Evolutionary conservation across 495 filamentous ascomycete genomes (phyloP), one percentile per base, ranked within the genome.

Genomic region (Pseudomonodictys pantanalensis): DNA sequence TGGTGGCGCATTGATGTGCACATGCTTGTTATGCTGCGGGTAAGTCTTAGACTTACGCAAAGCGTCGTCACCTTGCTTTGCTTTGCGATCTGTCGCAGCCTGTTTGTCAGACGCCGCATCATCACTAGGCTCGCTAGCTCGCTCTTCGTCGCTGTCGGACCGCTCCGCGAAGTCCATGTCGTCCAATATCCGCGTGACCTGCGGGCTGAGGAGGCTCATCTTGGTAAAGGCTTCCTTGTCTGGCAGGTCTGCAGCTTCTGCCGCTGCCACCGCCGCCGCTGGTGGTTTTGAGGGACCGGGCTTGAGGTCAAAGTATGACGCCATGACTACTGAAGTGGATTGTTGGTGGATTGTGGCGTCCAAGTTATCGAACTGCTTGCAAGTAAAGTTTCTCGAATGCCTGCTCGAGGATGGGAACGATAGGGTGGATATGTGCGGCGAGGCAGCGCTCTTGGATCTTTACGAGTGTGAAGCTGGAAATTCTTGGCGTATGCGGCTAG

Each of bases 231-330:
- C 49, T 44, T 23, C 32, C 4, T 48, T 28, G 4, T 20, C 11
- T 1, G 8, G 35, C 12, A 1, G 12, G 1, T 38, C 29, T n/a
- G 29, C 47, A n/a, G 25, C 3, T 3, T 41, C 25, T 2, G 35
- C 4, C 9, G 41, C 11, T 10, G 24, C 38, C 20, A 29, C 38
- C 12, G 52, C 43, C 9, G 56, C 38, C 24, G 47, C 46, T 46
- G 43, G n/a, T n/a, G n/a, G n/a, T n/a, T n/a, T 52, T 44, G 56
- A 60, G n/a, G 33, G 17, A 3, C 4, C 22, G 35, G 56, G 26
- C 29, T 60, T 20, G n/a, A 43, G 24, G 29, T 60, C 56, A 29
- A 52, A 60, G n/a, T 60, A 60, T 60, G 56, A 60, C 47, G 47
- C 56, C 48, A 60, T 58, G 23, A 24, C n/a, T 32, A 12, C 12